phyloP scores from a whole-genome alignment of 2,329 filamentous ascomycete species.

The Daldinia sp. region DNA sequence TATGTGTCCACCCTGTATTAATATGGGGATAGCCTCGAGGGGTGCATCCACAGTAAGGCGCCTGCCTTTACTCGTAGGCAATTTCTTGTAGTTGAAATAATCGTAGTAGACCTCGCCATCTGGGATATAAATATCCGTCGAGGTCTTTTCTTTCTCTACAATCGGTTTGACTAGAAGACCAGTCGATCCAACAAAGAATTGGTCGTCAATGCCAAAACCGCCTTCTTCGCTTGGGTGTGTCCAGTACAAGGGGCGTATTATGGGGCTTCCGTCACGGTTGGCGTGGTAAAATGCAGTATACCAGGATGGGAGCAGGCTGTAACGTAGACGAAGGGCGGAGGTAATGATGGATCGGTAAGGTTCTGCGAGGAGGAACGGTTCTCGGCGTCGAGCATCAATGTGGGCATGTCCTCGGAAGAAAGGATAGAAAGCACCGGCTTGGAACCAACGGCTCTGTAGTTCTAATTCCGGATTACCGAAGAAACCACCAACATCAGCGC shows the following conservation, averaged over 20 bases:
- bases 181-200: conserved; percentile 89
- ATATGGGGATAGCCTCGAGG: conserved; percentile 85
- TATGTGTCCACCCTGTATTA: conserved; percentile 94
- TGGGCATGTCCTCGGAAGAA: conserved; percentile 98
- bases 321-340: conserved; percentile 87
- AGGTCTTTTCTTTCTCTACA: conserved; percentile 78
- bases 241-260: conserved; percentile 93
- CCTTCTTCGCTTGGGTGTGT: conserved; percentile 86
- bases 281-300: conserved; percentile 97
- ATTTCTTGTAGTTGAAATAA: conserved; percentile 87
- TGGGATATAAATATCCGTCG: conserved; percentile 85
- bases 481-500: conserved; percentile 96
- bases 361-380: conserved; percentile 89
- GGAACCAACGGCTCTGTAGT: conserved; percentile 93
- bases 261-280: conserved; percentile 83
- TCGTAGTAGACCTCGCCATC: conserved; percentile 94
- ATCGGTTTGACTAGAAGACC: conserved; percentile 95
- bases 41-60: conserved; percentile 78
- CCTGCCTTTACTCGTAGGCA: conserved; percentile 77
- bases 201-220: conserved; percentile 91
- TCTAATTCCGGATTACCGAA: conserved; percentile 97
- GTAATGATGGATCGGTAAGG: conserved; percentile 89
- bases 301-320: conserved; percentile 91
- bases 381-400: conserved; percentile 92
- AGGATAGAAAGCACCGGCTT: conserved; percentile 95